phyloP scores from a whole-genome alignment of 2,329 filamentous ascomycete genomes.

The Diaporthe sp. region DNA sequence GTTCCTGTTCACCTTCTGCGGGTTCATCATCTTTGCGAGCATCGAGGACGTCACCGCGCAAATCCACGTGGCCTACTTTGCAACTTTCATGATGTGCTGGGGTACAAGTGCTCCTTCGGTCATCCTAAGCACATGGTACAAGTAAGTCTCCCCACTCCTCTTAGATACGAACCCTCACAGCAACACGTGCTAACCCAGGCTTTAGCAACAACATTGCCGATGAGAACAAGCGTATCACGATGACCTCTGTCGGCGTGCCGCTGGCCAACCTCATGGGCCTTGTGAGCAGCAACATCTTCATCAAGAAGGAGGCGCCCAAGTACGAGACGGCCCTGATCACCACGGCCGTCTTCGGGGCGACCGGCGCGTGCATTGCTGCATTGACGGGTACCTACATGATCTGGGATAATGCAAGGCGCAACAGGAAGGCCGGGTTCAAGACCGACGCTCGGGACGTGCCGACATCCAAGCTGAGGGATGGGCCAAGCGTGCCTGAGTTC shows the following conservation, averaged over 20 bases:
- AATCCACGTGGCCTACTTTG: constrained; percentile 79
- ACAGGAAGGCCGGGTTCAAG: constrained; percentile 68
- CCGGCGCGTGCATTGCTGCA: constrained; percentile 68
- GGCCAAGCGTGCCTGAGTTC: constrained; percentile 66
- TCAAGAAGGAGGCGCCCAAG: constrained; percentile 71
- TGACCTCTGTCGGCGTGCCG: constrained; percentile 81
- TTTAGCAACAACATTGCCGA: constrained; percentile 80
- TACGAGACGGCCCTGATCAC: constrained; percentile 77
- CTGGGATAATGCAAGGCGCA: constrained; percentile 73
- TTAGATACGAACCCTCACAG: rapidly evolving
- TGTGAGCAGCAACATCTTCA: constrained; percentile 78
- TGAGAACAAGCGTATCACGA: constrained; percentile 77
- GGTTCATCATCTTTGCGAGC: constrained; percentile 81
- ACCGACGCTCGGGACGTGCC: constrained; percentile 70
- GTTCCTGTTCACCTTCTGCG: constrained; percentile 80
- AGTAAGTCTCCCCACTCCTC: constrained; percentile 49
- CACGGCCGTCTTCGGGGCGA: constrained; percentile 74
- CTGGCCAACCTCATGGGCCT: constrained; percentile 84
- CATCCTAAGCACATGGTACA: constrained; percentile 77
- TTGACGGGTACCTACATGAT: constrained; percentile 75
- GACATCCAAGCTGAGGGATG: constrained; percentile 68
- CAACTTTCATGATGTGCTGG: constrained; percentile 87
- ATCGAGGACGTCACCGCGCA: constrained; percentile 72
- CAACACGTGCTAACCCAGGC: neutral
- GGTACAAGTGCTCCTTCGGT: constrained; percentile 82